Conservation (phyloP, 2,329 filamentous ascomycete genomes). For the Elsinoe fawcettii region DNA sequence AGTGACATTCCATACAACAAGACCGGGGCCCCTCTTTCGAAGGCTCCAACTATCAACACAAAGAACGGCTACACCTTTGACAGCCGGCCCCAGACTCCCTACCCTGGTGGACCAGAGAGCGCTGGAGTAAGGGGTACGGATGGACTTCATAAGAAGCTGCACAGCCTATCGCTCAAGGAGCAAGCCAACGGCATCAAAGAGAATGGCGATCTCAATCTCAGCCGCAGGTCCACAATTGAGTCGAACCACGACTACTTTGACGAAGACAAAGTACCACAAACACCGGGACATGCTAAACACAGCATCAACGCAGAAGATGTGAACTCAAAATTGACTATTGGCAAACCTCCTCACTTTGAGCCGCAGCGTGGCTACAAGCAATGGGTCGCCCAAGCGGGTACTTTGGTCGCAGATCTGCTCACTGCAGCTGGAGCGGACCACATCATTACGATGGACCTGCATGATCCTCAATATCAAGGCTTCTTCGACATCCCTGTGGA, state of each 20-base stretch:
- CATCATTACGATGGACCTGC: conserved; percentile 94
- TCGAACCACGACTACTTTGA: conserved; percentile 25
- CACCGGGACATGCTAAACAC: conserved; percentile 17
- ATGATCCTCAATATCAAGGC: conserved; percentile 93
- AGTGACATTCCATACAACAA: conserved; percentile 97
- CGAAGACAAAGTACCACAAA: conserved; percentile 14
- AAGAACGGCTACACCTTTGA: conserved; percentile 72
- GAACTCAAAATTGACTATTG: conserved; percentile 42
- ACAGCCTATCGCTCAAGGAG: conserved; percentile 57
- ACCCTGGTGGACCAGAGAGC: conserved; percentile 61
- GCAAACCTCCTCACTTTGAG: conserved; percentile 55
- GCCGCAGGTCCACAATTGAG: conserved; percentile 24
- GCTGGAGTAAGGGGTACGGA: conserved; percentile 63
- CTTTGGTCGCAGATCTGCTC: conserved; percentile 84
- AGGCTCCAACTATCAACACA: conserved; percentile 45
- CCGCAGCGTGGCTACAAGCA: conserved; percentile 92
- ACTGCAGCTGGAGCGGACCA: conserved; percentile 95
- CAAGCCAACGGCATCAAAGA: conserved; percentile 33
- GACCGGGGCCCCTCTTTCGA: conserved; percentile 76
- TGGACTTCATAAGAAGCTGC: conserved; percentile 63
- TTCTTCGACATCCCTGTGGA: conserved; percentile 99
- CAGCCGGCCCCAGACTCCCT: conserved; percentile 79
- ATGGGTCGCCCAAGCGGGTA: conserved; percentile 97
- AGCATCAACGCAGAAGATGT: conserved; percentile 60
- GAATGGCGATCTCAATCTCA: conserved; percentile 14